phyloP scores from a whole-genome alignment of 139 green algal genomes.

The Micromonas pusilla region DNA sequence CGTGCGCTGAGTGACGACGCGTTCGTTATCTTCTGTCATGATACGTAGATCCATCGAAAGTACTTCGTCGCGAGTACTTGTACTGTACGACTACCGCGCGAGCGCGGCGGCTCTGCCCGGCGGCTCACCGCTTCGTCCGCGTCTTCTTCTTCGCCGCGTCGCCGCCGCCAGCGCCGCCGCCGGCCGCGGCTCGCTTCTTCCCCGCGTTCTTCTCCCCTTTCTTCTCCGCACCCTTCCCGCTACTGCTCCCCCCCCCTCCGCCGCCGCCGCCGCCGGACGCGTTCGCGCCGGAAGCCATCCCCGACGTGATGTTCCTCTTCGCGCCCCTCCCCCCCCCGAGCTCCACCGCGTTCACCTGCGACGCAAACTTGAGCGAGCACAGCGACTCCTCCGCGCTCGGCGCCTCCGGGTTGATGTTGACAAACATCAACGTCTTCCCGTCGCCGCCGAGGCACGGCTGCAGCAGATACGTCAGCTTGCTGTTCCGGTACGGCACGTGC shows the following conservation, averaged over 20 bases:
- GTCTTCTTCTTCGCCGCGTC: conserved; percentile 4
- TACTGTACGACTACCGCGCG: too few relatives aligned
- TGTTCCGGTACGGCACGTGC: conserved; percentile 94
- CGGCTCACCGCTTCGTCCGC: not conserved
- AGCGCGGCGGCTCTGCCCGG: too few relatives aligned
- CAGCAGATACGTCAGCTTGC: conserved; percentile 92
- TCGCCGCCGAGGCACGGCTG: conserved; percentile 77
- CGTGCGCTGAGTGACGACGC: too few relatives aligned
- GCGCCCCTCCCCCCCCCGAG: conserved; percentile 16
- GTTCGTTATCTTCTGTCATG: too few relatives aligned
- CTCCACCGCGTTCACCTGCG: conserved; percentile 32
- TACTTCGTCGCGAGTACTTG: too few relatives aligned
- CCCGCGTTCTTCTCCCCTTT: not conserved
- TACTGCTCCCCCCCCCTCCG: too few relatives aligned
- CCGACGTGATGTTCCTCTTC: conserved; percentile 12
- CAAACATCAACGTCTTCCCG: conserved; percentile 92
- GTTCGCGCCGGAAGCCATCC: too few relatives aligned
- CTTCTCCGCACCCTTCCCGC: conserved; percentile 12
- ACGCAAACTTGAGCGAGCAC: conserved; percentile 80
- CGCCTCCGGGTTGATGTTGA: conserved; percentile 68
- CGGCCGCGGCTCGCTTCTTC: not conserved
- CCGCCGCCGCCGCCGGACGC: too few relatives aligned
- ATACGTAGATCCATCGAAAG: too few relatives aligned
- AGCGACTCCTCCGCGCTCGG: conserved; percentile 65
- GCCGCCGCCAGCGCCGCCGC: not conserved